Conservation (phyloP, 2,329 filamentous ascomycete species). For the Aspergillus sp. region DNA sequence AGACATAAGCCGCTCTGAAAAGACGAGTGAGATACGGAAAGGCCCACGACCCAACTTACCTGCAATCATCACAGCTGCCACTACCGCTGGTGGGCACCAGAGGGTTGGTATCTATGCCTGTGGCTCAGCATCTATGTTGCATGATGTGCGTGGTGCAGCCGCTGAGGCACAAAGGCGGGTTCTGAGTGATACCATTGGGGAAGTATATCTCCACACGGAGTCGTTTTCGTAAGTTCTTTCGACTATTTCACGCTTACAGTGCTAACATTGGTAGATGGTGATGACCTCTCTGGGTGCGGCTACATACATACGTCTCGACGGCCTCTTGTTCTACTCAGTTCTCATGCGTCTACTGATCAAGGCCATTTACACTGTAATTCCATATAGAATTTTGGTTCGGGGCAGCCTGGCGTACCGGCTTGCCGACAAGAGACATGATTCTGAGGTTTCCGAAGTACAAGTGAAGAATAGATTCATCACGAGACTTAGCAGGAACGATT, state of each 20-base stretch:
- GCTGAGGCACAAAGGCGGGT: constrained; percentile 42
- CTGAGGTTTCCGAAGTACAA: no score
- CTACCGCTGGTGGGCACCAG: constrained; percentile 11
- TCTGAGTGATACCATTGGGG: constrained; percentile 27
- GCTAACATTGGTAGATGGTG: background rate
- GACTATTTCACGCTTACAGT: background rate
- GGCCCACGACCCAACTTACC: constrained; percentile 34
- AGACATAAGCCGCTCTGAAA: background rate
- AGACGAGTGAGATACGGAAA: background rate
- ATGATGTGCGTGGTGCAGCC: constrained; percentile 50
- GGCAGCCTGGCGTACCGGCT: no score
- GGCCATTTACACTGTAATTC: no score
- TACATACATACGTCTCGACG: background rate
- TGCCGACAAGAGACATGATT: no score
- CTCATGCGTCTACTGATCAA: background rate
- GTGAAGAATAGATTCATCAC: no score
- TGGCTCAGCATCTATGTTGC: constrained; percentile 47
- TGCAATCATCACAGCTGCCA: constrained; percentile 15
- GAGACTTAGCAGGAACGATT: no score
- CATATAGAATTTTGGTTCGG: no score
- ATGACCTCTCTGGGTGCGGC: background rate
- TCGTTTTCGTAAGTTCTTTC: constrained; percentile 44
- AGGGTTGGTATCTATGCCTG: constrained; percentile 39
- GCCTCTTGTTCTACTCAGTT: background rate
- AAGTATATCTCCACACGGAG: constrained; percentile 50